phyloP scores from a whole-genome alignment of 2,329 filamentous ascomycete genomes.

The Zasmidium angulare region DNA sequence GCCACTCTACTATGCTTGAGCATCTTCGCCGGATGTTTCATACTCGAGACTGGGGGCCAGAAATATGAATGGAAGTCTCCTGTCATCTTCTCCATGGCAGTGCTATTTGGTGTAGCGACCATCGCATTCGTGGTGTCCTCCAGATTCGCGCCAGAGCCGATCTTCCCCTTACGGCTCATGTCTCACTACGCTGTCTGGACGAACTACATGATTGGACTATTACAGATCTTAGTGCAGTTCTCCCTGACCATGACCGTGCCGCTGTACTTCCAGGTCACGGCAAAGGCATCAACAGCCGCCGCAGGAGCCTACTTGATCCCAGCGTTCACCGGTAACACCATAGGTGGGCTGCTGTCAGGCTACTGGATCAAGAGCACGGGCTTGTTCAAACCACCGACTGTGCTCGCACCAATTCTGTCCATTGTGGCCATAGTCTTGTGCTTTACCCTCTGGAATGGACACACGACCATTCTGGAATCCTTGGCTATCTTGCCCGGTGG shows the following conservation, averaged over 20 bases:
- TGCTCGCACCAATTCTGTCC: slow-evolving; percentile 52
- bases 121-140: slow-evolving; percentile 26
- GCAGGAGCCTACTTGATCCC: slow-evolving; percentile 65
- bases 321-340: slow-evolving; percentile 65
- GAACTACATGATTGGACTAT: slow-evolving; percentile 52
- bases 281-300: slow-evolving; percentile 56
- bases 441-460: slow-evolving; percentile 58
- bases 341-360: slow-evolving; percentile 63
- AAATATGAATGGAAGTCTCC: slow-evolving; percentile 40
- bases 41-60: slow-evolving; percentile 52
- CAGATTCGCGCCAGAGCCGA: slow-evolving; percentile 41
- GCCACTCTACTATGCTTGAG: slow-evolving; percentile 47
- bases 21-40: slow-evolving; percentile 47
- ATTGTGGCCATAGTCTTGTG: slow-evolving; percentile 55
- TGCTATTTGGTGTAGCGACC: slow-evolving; percentile 10
- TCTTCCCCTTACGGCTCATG: slow-evolving; percentile 59
- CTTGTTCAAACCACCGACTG: slow-evolving; percentile 57
- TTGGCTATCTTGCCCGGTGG: slow-evolving; percentile 46
- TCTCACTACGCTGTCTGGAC: slow-evolving; percentile 53
- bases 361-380: slow-evolving; percentile 59
- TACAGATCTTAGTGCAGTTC: slow-evolving; percentile 60
- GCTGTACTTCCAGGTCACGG: slow-evolving; percentile 67
- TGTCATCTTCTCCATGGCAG: slow-evolving; percentile 28
- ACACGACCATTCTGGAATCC: slow-evolving; percentile 52
- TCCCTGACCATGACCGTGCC: slow-evolving; percentile 66